A percentile compares a stretch with the other conserved stretches of the same genome.
phyloP scores from a whole-genome alignment of 163 green algal genomes.

The Chlamydomonas reinhardtii region DNA sequence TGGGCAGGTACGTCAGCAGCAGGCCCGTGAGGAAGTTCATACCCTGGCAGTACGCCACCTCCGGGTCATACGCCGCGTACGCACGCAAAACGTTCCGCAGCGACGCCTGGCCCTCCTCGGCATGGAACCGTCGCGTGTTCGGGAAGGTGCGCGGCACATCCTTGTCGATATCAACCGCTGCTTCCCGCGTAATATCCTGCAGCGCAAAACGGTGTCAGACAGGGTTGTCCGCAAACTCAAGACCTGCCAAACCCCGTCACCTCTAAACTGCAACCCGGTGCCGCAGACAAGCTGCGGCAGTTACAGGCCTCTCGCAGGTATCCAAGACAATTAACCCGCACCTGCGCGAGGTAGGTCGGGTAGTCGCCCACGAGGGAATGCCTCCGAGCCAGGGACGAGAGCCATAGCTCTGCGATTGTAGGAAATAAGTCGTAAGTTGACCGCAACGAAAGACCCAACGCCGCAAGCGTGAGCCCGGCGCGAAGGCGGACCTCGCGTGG shows the following conservation, averaged over 20 bases:
- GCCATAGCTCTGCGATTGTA: constrained; percentile 21
- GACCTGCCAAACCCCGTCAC: not conserved
- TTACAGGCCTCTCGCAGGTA: too few species aligned
- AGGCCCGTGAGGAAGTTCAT: constrained; percentile 83
- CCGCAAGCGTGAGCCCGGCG: not conserved
- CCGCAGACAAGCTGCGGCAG: not conserved
- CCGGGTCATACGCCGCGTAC: constrained; percentile 67
- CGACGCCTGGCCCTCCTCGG: constrained; percentile 57
- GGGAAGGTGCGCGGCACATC: constrained; percentile 49
- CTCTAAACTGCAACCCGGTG: not conserved
- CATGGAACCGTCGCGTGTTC: constrained; percentile 50
- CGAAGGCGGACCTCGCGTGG: not conserved
- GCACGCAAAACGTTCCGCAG: constrained; percentile 67
- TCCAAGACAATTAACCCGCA: not conserved
- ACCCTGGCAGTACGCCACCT: constrained; percentile 73
- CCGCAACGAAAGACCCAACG: too few species aligned
- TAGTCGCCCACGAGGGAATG: constrained; percentile 29
- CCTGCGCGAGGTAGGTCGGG: constrained; percentile 25
- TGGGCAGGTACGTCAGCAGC: constrained; percentile 68
- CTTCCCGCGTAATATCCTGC: constrained; percentile 33
- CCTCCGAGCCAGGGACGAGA: constrained; percentile 28
- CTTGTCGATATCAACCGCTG: constrained; percentile 40
- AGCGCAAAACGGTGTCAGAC: too few species aligned
- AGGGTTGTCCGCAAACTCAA: too few species aligned
- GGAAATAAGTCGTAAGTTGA: not conserved